A percentile compares a stretch with the other conserved stretches of the same genome.
These are phyloP conservation scores for Annona squamosa DNA, from an alignment of 164 flowering plant species.

Conservation along the genomic window DNA sequence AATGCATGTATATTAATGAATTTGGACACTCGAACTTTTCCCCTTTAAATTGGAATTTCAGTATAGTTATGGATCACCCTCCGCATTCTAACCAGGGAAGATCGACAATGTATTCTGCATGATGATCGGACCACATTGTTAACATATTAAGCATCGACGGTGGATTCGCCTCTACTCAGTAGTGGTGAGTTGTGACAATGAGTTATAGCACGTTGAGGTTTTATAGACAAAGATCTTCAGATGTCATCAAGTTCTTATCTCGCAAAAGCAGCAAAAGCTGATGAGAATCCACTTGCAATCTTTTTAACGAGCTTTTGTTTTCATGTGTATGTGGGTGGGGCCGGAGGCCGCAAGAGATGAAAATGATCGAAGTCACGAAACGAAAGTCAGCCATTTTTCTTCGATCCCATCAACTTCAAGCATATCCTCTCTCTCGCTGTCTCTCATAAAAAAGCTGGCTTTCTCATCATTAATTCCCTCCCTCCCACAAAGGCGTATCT, in stretches of 20 bases:
- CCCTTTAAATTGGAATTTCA: not conserved
- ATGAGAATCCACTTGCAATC: not conserved
- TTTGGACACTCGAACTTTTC: not conserved
- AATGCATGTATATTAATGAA: too few relatives aligned
- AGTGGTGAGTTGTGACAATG: not conserved
- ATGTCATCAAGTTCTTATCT: not conserved
- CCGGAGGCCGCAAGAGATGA: not conserved
- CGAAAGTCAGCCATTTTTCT: constrained; percentile 1
- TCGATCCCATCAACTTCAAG: not conserved
- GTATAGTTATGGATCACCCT: not conserved
- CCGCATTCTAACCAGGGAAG: not conserved
- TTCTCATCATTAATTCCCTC: not conserved
- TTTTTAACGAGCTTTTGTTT: constrained; percentile 1
- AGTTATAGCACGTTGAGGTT: not conserved
- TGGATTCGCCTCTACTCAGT: not conserved
- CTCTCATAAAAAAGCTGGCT: not conserved
- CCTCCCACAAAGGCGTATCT: not conserved
- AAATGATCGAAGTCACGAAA: not conserved
- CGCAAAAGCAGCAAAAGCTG: not conserved
- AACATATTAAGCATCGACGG: not conserved
- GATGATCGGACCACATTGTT: not conserved
- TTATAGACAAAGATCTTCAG: not conserved
- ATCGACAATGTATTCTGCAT: not conserved
- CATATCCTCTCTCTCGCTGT: not conserved
- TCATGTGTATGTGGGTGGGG: constrained; percentile 3